Conservation (phyloP, 2,329 filamentous ascomycete genomes). For the Hymenoscyphus linearis region DNA sequence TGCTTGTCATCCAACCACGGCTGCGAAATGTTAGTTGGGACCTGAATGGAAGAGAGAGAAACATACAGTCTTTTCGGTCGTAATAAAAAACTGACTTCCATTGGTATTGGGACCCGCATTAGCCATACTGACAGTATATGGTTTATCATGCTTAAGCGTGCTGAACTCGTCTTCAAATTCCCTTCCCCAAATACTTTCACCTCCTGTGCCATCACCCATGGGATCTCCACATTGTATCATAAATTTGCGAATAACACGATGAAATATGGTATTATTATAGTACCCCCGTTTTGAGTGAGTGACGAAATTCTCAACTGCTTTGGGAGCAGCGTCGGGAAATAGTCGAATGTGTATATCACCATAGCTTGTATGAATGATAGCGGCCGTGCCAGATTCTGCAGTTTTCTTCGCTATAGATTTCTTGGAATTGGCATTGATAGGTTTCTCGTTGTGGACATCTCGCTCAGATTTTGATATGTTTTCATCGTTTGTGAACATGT, state of each 20-base stretch:
- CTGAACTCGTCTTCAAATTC: slow-evolving; percentile 94
- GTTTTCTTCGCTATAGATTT: slow-evolving; percentile 55
- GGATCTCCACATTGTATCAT: slow-evolving; percentile 93
- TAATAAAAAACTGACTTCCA: slow-evolving; percentile 97
- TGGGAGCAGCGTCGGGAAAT: slow-evolving; percentile 88
- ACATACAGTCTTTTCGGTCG: slow-evolving; percentile 86
- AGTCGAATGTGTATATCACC: slow-evolving; percentile 92
- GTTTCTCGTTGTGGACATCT: slow-evolving; percentile 93
- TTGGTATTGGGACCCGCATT: slow-evolving; percentile 96
- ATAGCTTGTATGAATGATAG: slow-evolving; percentile 84
- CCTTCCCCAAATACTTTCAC: slow-evolving; percentile 87
- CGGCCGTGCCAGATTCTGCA: slow-evolving; percentile 69
- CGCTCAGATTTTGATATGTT: slow-evolving; percentile 77
- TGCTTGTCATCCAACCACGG: slow-evolving; percentile 96
- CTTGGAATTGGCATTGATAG: slow-evolving; percentile 55
- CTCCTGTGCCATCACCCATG: slow-evolving; percentile 81
- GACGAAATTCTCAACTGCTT: slow-evolving; percentile 95
- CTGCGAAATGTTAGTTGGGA: slow-evolving; percentile 34
- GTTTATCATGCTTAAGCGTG: slow-evolving; percentile 85
- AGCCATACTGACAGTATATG: slow-evolving; percentile 95
- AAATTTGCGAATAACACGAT: slow-evolving; percentile 94
- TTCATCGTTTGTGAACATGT: slow-evolving; percentile 93
- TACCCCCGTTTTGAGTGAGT: slow-evolving; percentile 86
- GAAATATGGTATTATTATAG: slow-evolving; percentile 97
- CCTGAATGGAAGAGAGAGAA: background rate